A percentile compares a stretch with the other conserved stretches of the same genome.
Evolutionary conservation across 805 yeast genomes (phyloP).

Genomic region (Citeromyces matritensis): DNA sequence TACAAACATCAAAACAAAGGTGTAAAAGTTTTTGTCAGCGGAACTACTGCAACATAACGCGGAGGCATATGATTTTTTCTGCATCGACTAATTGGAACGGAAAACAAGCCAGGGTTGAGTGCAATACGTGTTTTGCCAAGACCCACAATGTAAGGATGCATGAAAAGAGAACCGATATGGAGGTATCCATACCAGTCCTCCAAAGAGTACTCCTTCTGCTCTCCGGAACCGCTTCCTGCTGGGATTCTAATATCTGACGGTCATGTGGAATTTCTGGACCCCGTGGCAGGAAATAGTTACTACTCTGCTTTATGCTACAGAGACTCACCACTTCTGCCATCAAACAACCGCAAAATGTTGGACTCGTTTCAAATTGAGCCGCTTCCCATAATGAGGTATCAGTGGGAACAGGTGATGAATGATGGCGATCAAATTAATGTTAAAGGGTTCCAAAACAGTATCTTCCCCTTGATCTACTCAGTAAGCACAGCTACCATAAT

Average conservation of each 20-base stretch:
- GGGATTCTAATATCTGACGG: no score
- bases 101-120: no score
- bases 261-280: background rate
- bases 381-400: slow-evolving; percentile 1
- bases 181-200: no score
- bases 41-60: no score
- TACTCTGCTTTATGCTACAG: slow-evolving; percentile 5
- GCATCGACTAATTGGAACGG: no score
- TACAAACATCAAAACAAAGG: no score
- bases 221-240: background rate
- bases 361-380: background rate
- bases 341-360: slow-evolving; percentile 6
- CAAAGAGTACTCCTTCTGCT: background rate
- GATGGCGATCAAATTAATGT: slow-evolving; percentile 7
- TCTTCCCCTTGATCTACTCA: slow-evolving; percentile 48
- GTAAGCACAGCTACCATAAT: slow-evolving; percentile 52
- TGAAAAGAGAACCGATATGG: no score
- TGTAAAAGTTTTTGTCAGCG: no score
- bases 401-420: background rate
- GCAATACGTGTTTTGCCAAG: no score
- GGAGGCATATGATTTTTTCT: no score
- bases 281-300: background rate
- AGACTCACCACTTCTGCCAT: slow-evolving; percentile 8
- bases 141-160: no score
- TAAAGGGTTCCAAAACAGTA: slow-evolving; percentile 29